Base-by-base conservation (phyloP, 2,329 filamentous ascomycete genomes). In the Colletotrichum cuscutae region DNA sequence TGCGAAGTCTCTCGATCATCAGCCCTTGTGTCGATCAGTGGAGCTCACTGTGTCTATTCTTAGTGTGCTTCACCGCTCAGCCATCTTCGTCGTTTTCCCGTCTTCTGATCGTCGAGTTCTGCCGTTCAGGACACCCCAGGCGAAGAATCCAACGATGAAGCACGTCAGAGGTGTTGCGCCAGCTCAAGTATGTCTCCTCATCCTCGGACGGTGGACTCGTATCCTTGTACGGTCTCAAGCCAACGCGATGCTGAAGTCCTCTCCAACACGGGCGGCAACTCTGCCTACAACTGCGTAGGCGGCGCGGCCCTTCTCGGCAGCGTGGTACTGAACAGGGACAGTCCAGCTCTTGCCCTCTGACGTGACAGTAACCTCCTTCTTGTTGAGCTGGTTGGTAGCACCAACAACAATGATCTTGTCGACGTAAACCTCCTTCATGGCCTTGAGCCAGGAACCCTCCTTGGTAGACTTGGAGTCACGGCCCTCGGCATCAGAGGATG, bases 361-460 rank as follows among this genome's bases (percentile, higher is more conserved):
- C 80, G 86, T 85, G 65, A 89, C 88, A 78, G 81, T 88, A 1
- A 91, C 91, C 75, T 86, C 87, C 75, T 83, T 86, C 84, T 90
- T 92, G 61, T 84, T 85, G 95, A 95, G 98, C 24, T 85, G 83
- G 42, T 88, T 85, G 1, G 95, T 94, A 3, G 94, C 94, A 57
- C 94, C 94, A 24, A 98, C 91, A 61, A 99, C 78, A 59, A 98
- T 87, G 68, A 98, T 89, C 84, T 93, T 95, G 85, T 98, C 95
- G 1, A 98, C 91, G 8, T 88, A 85, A 3, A 98, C 95, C 57
- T 89, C 87, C 35, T 89, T 87, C 93, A 98, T 97, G 6, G 84
- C 87, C 87, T 96, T 94, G 74, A 95, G 83, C 86, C 95, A 98
- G 42, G 89, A 87, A 52, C 92, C 91, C 19, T 91, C 89, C 77